Percentiles rank a stretch among this genome's conserved stretches.
These are phyloP conservation scores for Didymella sp. DNA, from an alignment of 2,329 filamentous ascomycete genomes.

Conservation along the genomic window DNA sequence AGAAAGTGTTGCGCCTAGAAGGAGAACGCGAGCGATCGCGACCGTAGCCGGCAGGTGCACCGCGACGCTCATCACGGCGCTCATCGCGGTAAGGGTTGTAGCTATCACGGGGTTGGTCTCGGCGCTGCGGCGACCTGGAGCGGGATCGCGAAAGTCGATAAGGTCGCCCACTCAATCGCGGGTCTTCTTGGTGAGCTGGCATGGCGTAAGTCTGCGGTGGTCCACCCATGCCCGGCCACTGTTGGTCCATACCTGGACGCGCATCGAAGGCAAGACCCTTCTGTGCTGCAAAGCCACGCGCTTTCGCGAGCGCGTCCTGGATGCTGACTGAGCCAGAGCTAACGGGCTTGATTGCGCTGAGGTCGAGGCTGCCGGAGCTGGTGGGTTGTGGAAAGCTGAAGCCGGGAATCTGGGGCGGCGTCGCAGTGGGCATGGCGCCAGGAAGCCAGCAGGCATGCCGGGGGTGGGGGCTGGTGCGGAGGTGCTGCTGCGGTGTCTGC, in stretches of 20 bases:
- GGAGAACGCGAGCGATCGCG: conserved; percentile 78
- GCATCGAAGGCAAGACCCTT: conserved; percentile 68
- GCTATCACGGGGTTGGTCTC: conserved; percentile 75
- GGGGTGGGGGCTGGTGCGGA: conserved; percentile 54
- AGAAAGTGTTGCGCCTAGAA: conserved; percentile 65
- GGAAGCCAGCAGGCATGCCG: conserved; percentile 54
- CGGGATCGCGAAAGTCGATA: conserved; percentile 77
- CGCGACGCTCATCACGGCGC: conserved; percentile 71
- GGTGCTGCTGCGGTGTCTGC: conserved; percentile 53
- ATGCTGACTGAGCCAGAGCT: conserved; percentile 84
- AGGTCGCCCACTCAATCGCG: conserved; percentile 59
- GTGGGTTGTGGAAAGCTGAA: conserved; percentile 71
- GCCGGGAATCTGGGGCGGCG: conserved; percentile 51
- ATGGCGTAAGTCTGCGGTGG: conserved; percentile 43
- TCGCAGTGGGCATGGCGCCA: conserved; percentile 50
- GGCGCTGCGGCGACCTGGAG: conserved; percentile 63
- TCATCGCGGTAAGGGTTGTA: conserved; percentile 88
- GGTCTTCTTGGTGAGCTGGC: conserved; percentile 54
- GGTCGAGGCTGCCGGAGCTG: conserved; percentile 76
- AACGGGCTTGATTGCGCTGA: conserved; percentile 79
- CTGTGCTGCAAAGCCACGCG: conserved; percentile 80
- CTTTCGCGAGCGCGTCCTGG: conserved; percentile 83
- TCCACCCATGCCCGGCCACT: conserved; percentile 49
- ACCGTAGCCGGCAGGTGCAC: conserved; percentile 61
- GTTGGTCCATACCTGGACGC: conserved; percentile 52